Evolutionary conservation across 139 green algal genomes (phyloP).

Genomic region (Tetraselmis striata): DNA sequence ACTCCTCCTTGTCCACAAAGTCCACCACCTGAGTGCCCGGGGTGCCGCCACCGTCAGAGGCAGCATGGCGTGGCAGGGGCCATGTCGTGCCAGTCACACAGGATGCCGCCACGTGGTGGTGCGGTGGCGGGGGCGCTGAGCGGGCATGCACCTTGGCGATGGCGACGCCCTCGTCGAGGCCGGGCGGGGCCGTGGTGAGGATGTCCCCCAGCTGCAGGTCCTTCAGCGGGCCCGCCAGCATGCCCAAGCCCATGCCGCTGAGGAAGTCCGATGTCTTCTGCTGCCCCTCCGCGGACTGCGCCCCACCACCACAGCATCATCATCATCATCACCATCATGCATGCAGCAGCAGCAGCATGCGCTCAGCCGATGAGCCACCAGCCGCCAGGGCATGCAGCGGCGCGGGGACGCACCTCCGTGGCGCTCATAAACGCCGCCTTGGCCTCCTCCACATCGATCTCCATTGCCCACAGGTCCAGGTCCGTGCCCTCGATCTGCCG

Average conservation of each 20-base stretch:
- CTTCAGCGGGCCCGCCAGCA: slow-evolving; percentile 66
- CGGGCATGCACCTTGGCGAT: slow-evolving; percentile 90
- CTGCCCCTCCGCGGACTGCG: background rate
- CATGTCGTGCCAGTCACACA: too few species aligned
- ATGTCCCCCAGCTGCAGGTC: slow-evolving; percentile 94
- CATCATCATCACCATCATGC: too few species aligned
- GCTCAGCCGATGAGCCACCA: too few species aligned
- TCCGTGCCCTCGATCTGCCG: slow-evolving; percentile 83
- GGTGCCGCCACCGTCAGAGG: too few species aligned
- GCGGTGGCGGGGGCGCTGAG: too few species aligned
- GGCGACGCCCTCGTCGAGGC: slow-evolving; percentile 88
- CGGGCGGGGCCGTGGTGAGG: slow-evolving; percentile 91
- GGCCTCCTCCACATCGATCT: slow-evolving; percentile 85
- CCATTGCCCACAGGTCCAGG: slow-evolving; percentile 85
- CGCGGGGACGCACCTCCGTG: background rate
- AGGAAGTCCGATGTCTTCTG: slow-evolving; percentile 60
- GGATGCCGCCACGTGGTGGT: too few species aligned
- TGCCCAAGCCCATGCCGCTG: slow-evolving; percentile 70
- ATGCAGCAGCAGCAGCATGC: too few species aligned
- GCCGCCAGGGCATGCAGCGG: too few species aligned
- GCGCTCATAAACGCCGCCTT: slow-evolving; percentile 29
- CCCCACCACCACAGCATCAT: too few species aligned
- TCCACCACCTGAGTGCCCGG: slow-evolving; percentile 84
- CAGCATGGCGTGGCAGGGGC: too few species aligned
- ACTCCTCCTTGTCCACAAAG: slow-evolving; percentile 87